Conservation (phyloP, 306 rosid species). For the Malus asiatica region DNA sequence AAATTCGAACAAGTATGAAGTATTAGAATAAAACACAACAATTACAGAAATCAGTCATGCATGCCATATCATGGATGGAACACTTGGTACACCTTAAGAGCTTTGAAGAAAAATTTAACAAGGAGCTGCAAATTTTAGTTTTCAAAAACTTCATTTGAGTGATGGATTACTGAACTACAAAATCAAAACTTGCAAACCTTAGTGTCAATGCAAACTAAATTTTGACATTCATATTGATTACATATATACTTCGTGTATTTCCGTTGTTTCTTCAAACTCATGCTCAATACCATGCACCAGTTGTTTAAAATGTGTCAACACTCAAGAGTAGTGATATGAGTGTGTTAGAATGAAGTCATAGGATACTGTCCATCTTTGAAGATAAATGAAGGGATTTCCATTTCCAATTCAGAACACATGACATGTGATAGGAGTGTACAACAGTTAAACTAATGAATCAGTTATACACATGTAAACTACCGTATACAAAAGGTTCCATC, state of each 20-base stretch:
- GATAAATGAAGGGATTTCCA: neutral
- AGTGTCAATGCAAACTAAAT: neutral
- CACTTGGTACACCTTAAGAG: neutral
- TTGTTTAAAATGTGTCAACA: slow-evolving; percentile 6
- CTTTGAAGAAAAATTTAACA: neutral
- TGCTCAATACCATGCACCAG: slow-evolving; percentile 53
- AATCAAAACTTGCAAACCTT: neutral
- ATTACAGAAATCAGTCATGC: neutral
- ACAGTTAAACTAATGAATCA: neutral
- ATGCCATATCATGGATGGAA: neutral
- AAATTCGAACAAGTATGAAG: no score
- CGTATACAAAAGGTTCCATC: neutral
- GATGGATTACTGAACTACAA: neutral
- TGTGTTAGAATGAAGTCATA: neutral
- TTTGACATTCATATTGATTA: slow-evolving; percentile 63
- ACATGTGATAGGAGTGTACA: neutral
- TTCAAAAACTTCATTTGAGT: neutral
- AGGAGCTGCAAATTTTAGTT: neutral
- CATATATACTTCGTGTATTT: slow-evolving; percentile 51
- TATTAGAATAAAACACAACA: neutral
- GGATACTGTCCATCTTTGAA: neutral
- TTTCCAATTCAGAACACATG: neutral
- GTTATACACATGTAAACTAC: neutral
- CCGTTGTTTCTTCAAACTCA: slow-evolving; percentile 50
- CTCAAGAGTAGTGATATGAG: neutral